Base-by-base conservation (phyloP, 2,329 filamentous ascomycete species). In the Sarocladiaceae sp. region DNA sequence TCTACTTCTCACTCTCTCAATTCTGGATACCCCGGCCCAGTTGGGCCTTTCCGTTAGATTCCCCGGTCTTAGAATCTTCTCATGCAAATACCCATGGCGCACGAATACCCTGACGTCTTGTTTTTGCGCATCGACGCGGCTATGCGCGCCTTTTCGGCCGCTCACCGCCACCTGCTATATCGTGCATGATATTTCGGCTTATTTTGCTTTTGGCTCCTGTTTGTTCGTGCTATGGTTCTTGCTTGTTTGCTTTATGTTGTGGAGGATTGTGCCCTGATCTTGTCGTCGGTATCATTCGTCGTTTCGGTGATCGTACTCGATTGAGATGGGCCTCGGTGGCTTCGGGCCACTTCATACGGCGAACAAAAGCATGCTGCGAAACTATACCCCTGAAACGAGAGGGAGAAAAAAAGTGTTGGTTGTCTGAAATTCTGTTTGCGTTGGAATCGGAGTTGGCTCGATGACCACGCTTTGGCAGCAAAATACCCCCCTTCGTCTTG, bases 1-100 rank as follows among this genome's bases (percentile, higher is more conserved):
- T 91, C 86, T 61, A 95, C 88, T 73, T 93, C 88, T 73, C 86
- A 95, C 83, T 95, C 88, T 77, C 86, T 85, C 63, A 81, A 82
- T 85, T 91, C 88, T 81, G 88, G 88, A 88, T 93, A 93, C 86
- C 86, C 88, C 77, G 88, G 82, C 74, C 86, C 85, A 55, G 84
- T 89, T 76, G 87, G 86, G 76, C 84, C 86, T 79, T 88, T 85
- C 75, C 87, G 87, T 85, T 91, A 84, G 82, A 80, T 69, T 71
- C 62, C n/a, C 53, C 59, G 57, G 64, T 45, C 62, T 66, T 65
- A 64, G 62, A 66, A 61, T 52, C 63, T 65, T 63, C 70, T 68
- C 64, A 69, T 72, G 68, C 69, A 72, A 73, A 74, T 75, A 74
- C 71, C 62, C 66, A 73, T 77, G 71, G 74, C 72, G 75, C 70